Percentiles rank a stretch among this genome's conserved stretches.
Conservation (phyloP, 1,284 basidiomycete species). For the Moesziomyces sp. region DNA sequence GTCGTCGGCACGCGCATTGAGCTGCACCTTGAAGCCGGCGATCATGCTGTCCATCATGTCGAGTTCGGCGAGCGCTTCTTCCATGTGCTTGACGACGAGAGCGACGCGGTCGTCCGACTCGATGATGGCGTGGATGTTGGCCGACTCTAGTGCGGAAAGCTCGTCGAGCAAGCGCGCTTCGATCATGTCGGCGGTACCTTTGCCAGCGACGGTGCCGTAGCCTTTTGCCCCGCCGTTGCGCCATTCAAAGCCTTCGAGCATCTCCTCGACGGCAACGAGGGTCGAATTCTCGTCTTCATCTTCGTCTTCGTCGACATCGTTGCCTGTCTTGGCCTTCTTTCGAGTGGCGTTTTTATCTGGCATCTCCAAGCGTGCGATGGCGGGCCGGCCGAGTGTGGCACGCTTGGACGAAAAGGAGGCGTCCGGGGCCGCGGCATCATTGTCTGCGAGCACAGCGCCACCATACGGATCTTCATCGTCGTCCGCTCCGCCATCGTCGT, state of each 20-base stretch:
- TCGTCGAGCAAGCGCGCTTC: constrained; percentile 65
- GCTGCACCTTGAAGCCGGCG: constrained; percentile 60
- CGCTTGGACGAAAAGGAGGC: constrained; percentile 28
- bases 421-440: constrained; percentile 11
- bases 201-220: constrained; percentile 20
- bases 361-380: constrained; percentile 28
- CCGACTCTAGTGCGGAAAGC: constrained; percentile 69
- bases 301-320: constrained; percentile 8
- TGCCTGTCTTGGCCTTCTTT: constrained; percentile 3
- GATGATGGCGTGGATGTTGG: constrained; percentile 95
- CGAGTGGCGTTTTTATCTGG: constrained; percentile 10
- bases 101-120: constrained; percentile 86
- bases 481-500: constrained; percentile 48
- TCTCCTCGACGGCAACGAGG: constrained; percentile 79
- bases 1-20: constrained; percentile 73
- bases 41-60: constrained; percentile 76
- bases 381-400: constrained; percentile 34
- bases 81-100: constrained; percentile 86
- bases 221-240: constrained; percentile 28
- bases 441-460: constrained; percentile 43
- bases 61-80: constrained; percentile 84
- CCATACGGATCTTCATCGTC: constrained; percentile 52
- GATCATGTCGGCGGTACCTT: constrained; percentile 66
- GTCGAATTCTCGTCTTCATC: constrained; percentile 63
- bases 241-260: constrained; percentile 99